Evolutionary conservation across 768 basidiomycete species (phyloP).

Genomic region (Termitomyces sp.): DNA sequence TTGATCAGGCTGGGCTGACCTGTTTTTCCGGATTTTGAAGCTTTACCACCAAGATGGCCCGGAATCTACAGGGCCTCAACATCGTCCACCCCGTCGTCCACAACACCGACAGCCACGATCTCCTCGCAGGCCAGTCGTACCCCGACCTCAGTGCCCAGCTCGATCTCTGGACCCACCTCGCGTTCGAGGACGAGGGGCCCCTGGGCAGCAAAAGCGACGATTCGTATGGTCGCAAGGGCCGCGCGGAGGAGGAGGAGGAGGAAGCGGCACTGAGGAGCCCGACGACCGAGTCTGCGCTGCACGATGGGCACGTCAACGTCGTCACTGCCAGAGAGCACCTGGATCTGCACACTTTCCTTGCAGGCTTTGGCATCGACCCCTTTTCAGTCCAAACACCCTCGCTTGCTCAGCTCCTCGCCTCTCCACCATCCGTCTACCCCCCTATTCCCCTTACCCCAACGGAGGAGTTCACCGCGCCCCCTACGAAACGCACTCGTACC

Average conservation of each 20-base stretch:
- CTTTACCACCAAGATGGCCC: conserved; percentile 40
- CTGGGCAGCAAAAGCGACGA: conserved; percentile 27
- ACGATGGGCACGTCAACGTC: conserved; percentile 58
- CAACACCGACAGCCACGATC: conserved; percentile 46
- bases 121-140: conserved; percentile 59
- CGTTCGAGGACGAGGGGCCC: conserved; percentile 76
- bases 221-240: conserved; percentile 30
- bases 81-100: conserved; percentile 57
- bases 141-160: conserved; percentile 77
- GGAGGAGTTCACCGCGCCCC: conserved; percentile 10
- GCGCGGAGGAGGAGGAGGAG: conserved; percentile 46
- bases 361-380: conserved; percentile 41
- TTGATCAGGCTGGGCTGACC: neutral
- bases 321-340: conserved; percentile 41
- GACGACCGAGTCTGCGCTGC: conserved; percentile 38
- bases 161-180: conserved; percentile 79
- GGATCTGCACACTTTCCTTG: conserved; percentile 35
- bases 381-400: conserved; percentile 45
- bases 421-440: conserved; percentile 19
- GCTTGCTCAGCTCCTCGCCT: conserved; percentile 65
- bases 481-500: conserved; percentile 54
- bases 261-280: conserved; percentile 24
- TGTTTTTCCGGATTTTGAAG: neutral
- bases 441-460: conserved; percentile 25
- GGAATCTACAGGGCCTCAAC: conserved; percentile 77